phyloP scores from a whole-genome alignment of 73 alveolate genomes.

The Paraurostyla sp. region DNA sequence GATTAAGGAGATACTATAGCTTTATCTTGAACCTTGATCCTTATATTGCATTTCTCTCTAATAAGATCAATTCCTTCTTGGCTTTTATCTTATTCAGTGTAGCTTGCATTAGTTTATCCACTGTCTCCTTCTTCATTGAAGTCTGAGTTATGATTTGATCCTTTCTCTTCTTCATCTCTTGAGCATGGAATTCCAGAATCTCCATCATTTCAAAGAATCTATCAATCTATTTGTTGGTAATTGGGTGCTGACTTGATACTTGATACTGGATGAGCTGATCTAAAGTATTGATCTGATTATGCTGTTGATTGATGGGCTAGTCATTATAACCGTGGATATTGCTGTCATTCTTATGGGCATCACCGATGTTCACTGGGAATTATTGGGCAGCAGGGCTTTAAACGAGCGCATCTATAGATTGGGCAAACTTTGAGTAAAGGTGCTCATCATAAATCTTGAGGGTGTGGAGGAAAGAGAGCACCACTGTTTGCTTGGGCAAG shows the following conservation, averaged over 20 bases:
- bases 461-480: not conserved
- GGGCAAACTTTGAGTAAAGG: not conserved
- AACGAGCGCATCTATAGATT: no score
- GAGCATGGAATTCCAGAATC: slow-evolving; percentile 24
- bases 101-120: not conserved
- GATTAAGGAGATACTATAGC: not conserved
- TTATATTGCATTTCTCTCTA: not conserved
- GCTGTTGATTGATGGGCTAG: no score
- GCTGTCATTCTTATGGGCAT: not conserved
- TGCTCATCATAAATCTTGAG: slow-evolving; percentile 5
- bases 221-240: slow-evolving; percentile 16
- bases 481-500: slow-evolving; percentile 2
- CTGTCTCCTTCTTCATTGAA: not conserved
- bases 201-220: slow-evolving; percentile 15
- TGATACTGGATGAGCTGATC: not conserved
- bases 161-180: not conserved
- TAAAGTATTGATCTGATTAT: no score
- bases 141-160: not conserved
- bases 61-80: not conserved
- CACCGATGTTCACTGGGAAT: not conserved
- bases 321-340: no score
- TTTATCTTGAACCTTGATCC: not conserved
- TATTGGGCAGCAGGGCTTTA: no score
- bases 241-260: slow-evolving; percentile 15
- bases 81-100: not conserved